phyloP scores from a whole-genome alignment of 2,329 filamentous ascomycete genomes.

The Pseudocercospora macadamiae region DNA sequence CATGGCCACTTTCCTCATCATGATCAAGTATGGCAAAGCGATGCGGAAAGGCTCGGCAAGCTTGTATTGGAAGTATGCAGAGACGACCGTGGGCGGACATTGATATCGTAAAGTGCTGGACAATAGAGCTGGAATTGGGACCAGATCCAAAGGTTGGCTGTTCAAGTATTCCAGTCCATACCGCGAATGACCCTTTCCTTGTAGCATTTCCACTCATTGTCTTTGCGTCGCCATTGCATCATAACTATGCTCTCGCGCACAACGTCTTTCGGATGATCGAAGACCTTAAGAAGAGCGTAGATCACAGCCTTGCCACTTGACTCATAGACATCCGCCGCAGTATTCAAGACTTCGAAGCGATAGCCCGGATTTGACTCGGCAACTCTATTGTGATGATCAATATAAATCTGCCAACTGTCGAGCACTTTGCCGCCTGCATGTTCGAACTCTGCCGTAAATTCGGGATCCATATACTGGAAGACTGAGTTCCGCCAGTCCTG shows the following conservation, averaged over 20 bases:
- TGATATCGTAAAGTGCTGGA: not conserved
- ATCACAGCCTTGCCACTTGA: slow-evolving; percentile 17
- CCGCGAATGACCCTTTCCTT: slow-evolving; percentile 21
- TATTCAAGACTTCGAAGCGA: slow-evolving; percentile 17
- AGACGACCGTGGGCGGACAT: slow-evolving; percentile 12
- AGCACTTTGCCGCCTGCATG: slow-evolving; percentile 10
- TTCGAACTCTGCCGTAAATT: slow-evolving; percentile 21
- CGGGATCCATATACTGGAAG: slow-evolving; percentile 10
- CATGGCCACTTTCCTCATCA: slow-evolving; percentile 27
- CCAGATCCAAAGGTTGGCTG: not conserved
- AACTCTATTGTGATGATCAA: slow-evolving; percentile 12
- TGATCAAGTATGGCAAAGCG: slow-evolving; percentile 28
- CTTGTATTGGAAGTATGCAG: slow-evolving; percentile 23
- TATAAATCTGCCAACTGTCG: slow-evolving; percentile 16
- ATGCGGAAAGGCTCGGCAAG: slow-evolving; percentile 20
- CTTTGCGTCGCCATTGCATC: slow-evolving; percentile 14
- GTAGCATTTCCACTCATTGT: slow-evolving; percentile 16
- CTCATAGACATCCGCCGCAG: slow-evolving; percentile 18
- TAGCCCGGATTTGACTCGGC: slow-evolving; percentile 16
- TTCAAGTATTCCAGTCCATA: slow-evolving; percentile 16
- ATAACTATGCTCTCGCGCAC: slow-evolving; percentile 23
- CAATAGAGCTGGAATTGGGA: not conserved
- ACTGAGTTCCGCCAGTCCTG: slow-evolving; percentile 14
- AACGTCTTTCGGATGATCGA: slow-evolving; percentile 16
- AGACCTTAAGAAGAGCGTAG: slow-evolving; percentile 14